Evolutionary conservation across 2,329 filamentous ascomycete species (phyloP), one percentile per base, ranked within the genome.

Genomic region (Aspergillus calidoustus): DNA sequence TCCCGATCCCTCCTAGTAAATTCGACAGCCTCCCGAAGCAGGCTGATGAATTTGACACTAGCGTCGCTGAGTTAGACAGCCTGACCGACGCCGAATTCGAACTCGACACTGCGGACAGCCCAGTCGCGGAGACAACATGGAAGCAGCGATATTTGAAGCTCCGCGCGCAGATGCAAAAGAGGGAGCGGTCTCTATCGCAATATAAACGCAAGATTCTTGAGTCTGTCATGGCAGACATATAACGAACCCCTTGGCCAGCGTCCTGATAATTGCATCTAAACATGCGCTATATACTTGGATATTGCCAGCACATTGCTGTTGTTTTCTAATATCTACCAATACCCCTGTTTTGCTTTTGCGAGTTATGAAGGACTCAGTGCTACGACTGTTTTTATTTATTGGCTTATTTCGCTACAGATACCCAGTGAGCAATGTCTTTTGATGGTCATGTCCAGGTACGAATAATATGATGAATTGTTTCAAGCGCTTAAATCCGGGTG

Each of bases 181-280:
- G 74, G 48, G 77, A 80, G 13, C 69, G 71, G 15, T 69, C 76
- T 23, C 60, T 79, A 30, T 71, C 73, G 1, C 69, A 77, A 47
- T 79, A 79, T 57, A 79, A 79, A 59, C 76, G 77, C 38, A 78
- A 74, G 50, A 77, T 80, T 31, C 69, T 80, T 17, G 76, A 79
- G 64, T 77, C 75, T 17, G 77, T 80, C n/a, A 79, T 80, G 77
- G 73, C 74, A 44, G 76, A 78, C 59, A 72, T 78, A 38, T 78
- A 62, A 68, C 5, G 53, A 41, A 15, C 13, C 34, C 34, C 34
- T 41, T 41, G 11, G 11, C 34, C 11, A 41, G 9, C 8, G 34
- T 15, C 13, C 15, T 41, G 11, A 41, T 41, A 2, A 41, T 41
- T 7, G 25, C 9, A 41, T 11, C 34, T 41, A 41, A 41, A 30